A percentile compares a stretch with the other conserved stretches of the same genome.
phyloP scores from a whole-genome alignment of 495 filamentous ascomycete species.

The Margaritispora aquatica region DNA sequence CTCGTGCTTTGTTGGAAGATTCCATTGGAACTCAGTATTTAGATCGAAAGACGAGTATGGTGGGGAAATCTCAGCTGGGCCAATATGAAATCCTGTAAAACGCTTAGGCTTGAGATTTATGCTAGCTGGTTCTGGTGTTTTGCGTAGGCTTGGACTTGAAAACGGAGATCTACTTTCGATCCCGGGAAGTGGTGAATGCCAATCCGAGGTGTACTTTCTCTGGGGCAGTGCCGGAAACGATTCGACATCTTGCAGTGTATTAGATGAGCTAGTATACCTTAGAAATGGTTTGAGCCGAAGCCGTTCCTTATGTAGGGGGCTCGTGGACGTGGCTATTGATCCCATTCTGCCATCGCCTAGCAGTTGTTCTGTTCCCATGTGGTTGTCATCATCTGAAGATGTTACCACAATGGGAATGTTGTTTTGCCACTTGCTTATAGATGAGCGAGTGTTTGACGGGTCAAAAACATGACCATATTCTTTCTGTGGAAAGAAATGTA shows the following conservation, averaged over 20 bases:
- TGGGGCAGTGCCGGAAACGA: conserved; percentile 17
- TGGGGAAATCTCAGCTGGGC: neutral
- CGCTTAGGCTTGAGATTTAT: neutral
- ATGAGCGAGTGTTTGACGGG: conserved; percentile 5
- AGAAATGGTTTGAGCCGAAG: neutral
- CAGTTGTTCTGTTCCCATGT: neutral
- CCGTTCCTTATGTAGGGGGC: neutral
- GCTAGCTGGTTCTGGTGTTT: neutral
- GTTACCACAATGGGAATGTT: neutral
- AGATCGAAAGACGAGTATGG: neutral
- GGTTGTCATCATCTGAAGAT: neutral
- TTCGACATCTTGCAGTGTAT: conserved; percentile 9
- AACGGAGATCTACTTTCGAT: conserved; percentile 5
- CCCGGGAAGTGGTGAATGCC: conserved; percentile 18
- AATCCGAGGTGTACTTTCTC: conserved; percentile 16
- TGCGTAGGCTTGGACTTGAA: neutral
- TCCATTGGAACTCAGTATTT: conserved; percentile 4
- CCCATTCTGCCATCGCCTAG: neutral
- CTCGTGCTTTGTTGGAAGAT: neutral
- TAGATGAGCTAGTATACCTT: neutral
- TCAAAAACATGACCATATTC: conserved; percentile 10
- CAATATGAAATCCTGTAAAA: neutral
- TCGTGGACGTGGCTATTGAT: neutral
- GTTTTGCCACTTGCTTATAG: conserved; percentile 10
- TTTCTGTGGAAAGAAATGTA: neutral